Evolutionary conservation across 306 rosid species (phyloP), one percentile per base, ranked within the genome.

Genomic region (Vigna angularis): DNA sequence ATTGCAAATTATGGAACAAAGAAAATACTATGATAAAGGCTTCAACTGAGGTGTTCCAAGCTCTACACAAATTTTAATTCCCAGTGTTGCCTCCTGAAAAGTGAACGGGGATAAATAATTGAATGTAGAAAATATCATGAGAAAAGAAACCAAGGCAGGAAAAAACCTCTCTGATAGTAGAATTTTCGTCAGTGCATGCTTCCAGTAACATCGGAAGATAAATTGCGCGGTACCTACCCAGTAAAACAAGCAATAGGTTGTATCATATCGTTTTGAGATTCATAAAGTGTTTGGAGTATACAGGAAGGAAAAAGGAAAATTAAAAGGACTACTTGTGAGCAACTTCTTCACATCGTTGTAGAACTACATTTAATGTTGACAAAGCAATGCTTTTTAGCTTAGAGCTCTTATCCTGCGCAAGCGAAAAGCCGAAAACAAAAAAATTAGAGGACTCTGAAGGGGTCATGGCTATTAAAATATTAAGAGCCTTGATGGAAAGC

Each of bases 51-150:
- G 68, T 61, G 83, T 67, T 63, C 89, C 89, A 73, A 64, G 74
- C 69, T 86, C 89, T 3, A 81, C 89, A 68, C 58, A 79, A 38
- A 86, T 76, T 62, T 87, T 76, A 80, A 86, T 76, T 72, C 87
- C 87, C 20, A 83, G 66, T 11, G 34, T 59, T 45, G 83, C 85
- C 28, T 86, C 89, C 89, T 85, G 82, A 83, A 79, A 79, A 82
- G 3, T 30, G 34, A 36, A n/a, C 47, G 17, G 18, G 52, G 58
- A 30, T 17, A 66, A 72, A 18, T 51, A 59, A 56, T 49, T 56
- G 26, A 34, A 50, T 22, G 30, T 12, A 30, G 42, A 81, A 71
- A 66, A 49, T 6, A 65, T 34, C 26, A 14, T 36, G 1, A 34
- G 22, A 16, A 38, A 73, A 50, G 34, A 82, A 74, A 74, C 22